Conservation (phyloP, 805 yeast genomes). For the Ogataea saltuana region DNA sequence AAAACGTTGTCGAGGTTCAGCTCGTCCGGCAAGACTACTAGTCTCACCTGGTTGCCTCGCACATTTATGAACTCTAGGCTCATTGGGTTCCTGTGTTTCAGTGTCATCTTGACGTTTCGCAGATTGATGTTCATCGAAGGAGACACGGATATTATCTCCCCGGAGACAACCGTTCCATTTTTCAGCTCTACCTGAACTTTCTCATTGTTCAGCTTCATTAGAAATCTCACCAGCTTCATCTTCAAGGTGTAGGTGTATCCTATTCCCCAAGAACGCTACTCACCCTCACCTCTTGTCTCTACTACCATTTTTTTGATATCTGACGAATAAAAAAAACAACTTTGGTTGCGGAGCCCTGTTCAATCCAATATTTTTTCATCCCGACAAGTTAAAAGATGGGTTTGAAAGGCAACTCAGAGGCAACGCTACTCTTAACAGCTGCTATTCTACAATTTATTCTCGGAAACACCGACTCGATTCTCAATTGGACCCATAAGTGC, state of each 20-base stretch:
- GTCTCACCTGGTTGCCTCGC: conserved; percentile 86
- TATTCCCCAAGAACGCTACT: too few relatives aligned
- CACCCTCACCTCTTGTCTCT: too few relatives aligned
- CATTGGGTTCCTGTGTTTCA: conserved; percentile 67
- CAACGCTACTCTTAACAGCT: too few relatives aligned
- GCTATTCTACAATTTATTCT: too few relatives aligned
- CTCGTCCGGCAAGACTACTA: conserved; percentile 82
- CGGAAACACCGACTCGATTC: too few relatives aligned
- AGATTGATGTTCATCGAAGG: conserved; percentile 89
- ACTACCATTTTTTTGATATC: too few relatives aligned
- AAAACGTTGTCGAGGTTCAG: conserved; percentile 68
- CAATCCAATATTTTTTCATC: too few relatives aligned
- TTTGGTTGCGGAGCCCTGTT: too few relatives aligned
- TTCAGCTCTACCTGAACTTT: conserved; percentile 88
- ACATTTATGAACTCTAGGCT: conserved; percentile 76
- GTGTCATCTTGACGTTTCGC: conserved; percentile 76
- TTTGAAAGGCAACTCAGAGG: too few relatives aligned
- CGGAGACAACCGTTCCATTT: conserved; percentile 85
- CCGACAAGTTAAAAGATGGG: too few relatives aligned
- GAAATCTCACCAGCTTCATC: conserved; percentile 74
- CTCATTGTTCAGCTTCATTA: conserved; percentile 83
- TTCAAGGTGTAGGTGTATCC: too few relatives aligned
- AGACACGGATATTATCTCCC: conserved; percentile 80
- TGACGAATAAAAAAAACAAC: too few relatives aligned
- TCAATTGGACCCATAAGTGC: conserved; percentile 5